phyloP scores from a whole-genome alignment of 202 grass and related monocot genomes.

The Schoenoplectus triqueter region DNA sequence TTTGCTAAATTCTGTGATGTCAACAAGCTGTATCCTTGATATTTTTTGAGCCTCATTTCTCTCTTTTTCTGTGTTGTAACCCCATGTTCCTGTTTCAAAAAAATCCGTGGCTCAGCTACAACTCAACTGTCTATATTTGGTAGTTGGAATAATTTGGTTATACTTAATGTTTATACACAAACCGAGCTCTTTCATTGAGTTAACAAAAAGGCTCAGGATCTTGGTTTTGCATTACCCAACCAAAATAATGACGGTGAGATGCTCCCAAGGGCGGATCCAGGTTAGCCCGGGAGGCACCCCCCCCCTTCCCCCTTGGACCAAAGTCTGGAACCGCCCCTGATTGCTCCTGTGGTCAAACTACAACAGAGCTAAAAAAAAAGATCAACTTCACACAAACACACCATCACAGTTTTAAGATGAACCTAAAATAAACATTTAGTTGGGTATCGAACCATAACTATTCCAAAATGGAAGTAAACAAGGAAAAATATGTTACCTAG shows the following conservation, averaged over 20 bases:
- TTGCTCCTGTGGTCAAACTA: neutral
- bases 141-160: neutral
- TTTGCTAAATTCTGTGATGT: constrained; percentile 72
- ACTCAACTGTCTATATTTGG: neutral
- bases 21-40: constrained; percentile 67
- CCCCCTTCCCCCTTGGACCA: no score
- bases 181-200: neutral
- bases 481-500: constrained; percentile 51
- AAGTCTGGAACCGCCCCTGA: no score
- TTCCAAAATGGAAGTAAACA: neutral
- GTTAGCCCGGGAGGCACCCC: no score
- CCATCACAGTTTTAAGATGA: neutral
- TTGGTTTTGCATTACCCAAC: neutral
- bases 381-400: neutral
- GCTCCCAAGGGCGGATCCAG: no score
- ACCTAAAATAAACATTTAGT: neutral
- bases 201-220: neutral
- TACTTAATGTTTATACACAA: neutral
- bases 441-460: neutral
- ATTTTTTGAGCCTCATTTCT: constrained; percentile 63
- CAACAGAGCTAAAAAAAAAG: neutral
- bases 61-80: constrained; percentile 82
- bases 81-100: constrained; percentile 72
- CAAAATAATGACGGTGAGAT: neutral
- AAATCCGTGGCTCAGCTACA: constrained; percentile 3